Evolutionary conservation across 176 grass and related monocot genomes (phyloP).

Genomic region (Thinopyrum elongatum): DNA sequence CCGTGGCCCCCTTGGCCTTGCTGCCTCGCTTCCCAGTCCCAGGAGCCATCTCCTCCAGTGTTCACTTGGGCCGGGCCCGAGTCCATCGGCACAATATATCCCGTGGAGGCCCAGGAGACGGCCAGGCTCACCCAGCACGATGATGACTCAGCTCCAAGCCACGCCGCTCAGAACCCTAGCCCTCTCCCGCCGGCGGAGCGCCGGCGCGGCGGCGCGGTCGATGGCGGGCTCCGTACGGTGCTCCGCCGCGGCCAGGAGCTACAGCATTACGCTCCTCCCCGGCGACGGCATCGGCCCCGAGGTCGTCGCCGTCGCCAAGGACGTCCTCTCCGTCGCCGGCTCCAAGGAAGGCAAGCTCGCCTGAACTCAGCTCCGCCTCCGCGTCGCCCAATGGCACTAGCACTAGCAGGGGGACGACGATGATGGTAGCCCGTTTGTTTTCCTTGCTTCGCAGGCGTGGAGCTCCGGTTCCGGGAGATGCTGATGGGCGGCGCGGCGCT

Average conservation of each 20-base stretch:
- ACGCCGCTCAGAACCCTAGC: constrained; percentile 43
- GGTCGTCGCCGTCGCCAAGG: constrained; percentile 91
- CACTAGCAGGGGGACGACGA: not conserved
- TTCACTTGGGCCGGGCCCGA: not conserved
- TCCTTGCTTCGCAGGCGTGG: constrained; percentile 41
- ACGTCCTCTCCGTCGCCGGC: constrained; percentile 67
- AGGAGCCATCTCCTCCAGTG: constrained; percentile 54
- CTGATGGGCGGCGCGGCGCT: constrained; percentile 70
- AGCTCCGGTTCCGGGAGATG: constrained; percentile 61
- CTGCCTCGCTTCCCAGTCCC: constrained; percentile 72
- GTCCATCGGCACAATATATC: not conserved
- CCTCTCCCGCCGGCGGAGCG: not conserved
- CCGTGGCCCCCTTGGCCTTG: constrained; percentile 47
- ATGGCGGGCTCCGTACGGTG: constrained; percentile 15
- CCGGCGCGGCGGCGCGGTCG: not conserved
- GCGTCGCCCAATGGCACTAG: not conserved
- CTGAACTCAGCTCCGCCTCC: not conserved
- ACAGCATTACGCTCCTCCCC: constrained; percentile 74
- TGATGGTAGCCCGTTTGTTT: not conserved
- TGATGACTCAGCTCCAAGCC: constrained; percentile 33
- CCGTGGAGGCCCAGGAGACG: not conserved
- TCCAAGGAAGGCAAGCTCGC: constrained; percentile 52
- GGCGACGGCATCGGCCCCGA: constrained; percentile 95
- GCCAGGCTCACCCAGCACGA: not conserved
- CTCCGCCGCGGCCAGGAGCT: constrained; percentile 43